These are phyloP conservation scores for Oehlia diaphana DNA, from an alignment of 192 early-diverging fungal species.

Conservation along the genomic window DNA sequence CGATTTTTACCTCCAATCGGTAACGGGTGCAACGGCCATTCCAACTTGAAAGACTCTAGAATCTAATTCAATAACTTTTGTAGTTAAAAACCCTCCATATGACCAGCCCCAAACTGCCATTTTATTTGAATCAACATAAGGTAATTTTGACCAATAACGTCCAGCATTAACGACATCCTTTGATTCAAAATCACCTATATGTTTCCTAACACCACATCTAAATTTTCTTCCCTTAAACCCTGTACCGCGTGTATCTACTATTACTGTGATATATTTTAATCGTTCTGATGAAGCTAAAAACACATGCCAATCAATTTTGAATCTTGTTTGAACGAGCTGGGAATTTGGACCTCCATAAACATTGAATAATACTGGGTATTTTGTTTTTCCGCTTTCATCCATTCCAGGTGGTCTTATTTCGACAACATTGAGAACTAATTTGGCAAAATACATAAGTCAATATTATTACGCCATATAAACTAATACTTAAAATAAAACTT, in stretches of 20 bases:
- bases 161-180: conserved; percentile 88
- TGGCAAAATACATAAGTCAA: not conserved
- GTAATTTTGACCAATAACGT: conserved; percentile 57
- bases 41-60: conserved; percentile 79
- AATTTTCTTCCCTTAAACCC: conserved; percentile 83
- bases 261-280: conserved; percentile 67
- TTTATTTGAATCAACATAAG: conserved; percentile 77
- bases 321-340: conserved; percentile 71
- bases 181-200: conserved; percentile 81
- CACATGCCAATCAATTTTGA: conserved; percentile 70
- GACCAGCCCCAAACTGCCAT: conserved; percentile 98
- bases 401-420: conserved; percentile 81
- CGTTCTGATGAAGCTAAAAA: conserved; percentile 57
- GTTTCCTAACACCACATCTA: conserved; percentile 68
- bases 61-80: conserved; percentile 84
- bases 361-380: conserved; percentile 86
- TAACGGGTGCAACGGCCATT: conserved; percentile 96
- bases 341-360: conserved; percentile 90
- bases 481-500: conserved; percentile 34
- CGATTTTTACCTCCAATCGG: conserved; percentile 75
- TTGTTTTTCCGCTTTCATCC: conserved; percentile 55
- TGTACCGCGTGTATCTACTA: conserved; percentile 90
- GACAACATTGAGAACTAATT: conserved; percentile 73
- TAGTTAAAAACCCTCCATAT: conserved; percentile 87
- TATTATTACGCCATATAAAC: conserved; percentile 38